phyloP scores from a whole-genome alignment of 78 protist genomes.

The Chrysochromulina parva region DNA sequence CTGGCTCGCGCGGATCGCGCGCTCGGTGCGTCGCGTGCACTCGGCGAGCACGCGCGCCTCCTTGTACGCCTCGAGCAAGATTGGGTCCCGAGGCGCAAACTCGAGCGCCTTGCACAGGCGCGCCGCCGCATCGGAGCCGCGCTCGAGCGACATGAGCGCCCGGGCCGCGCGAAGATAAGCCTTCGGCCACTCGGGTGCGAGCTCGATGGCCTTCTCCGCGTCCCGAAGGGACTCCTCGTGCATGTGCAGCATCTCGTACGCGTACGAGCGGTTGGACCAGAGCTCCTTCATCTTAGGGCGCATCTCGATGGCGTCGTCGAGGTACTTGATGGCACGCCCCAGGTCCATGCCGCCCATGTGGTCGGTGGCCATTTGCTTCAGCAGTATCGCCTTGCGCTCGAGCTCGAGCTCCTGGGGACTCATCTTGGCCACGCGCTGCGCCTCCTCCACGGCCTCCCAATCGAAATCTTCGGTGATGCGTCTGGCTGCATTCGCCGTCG shows the following conservation, averaged over 20 bases:
- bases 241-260: not conserved
- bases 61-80: no score
- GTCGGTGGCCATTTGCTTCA: not conserved
- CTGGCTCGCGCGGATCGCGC: no score
- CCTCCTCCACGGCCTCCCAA: no score
- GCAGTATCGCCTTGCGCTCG: not conserved
- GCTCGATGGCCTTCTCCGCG: not conserved
- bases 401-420: no score
- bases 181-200: not conserved
- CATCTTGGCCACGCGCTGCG: no score
- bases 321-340: not conserved
- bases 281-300: not conserved
- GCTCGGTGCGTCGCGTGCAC: no score
- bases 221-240: not conserved
- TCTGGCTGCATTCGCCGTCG: no score
- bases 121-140: not conserved
- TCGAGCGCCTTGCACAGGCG: not conserved
- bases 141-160: not conserved
- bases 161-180: not conserved
- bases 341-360: not conserved
- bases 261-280: not conserved
- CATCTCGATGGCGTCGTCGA: not conserved
- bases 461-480: no score
- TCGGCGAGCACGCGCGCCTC: no score
- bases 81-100: not conserved